Conservation (phyloP, 169 alveolate genomes). For the Eimeria zaria region DNA sequence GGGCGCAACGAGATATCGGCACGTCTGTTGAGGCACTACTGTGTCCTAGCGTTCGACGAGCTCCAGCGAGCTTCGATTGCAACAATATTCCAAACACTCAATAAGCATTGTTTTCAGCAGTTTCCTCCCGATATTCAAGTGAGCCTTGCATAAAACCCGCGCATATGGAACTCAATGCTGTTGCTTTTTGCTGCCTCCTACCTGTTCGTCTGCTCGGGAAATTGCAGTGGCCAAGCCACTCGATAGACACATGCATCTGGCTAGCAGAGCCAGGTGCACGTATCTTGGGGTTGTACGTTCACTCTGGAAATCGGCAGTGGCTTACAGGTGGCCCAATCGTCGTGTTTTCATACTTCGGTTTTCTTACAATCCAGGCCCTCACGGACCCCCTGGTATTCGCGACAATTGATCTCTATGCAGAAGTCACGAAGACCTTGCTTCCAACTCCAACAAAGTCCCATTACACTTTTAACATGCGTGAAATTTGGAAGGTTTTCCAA, state of each 20-base stretch:
- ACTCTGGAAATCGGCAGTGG: background rate
- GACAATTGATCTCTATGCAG: conserved; percentile 92
- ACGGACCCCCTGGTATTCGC: conserved; percentile 90
- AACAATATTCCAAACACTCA: conserved; percentile 92
- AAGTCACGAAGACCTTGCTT: conserved; percentile 91
- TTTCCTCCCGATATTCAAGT: conserved; percentile 89
- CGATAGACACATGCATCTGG: background rate
- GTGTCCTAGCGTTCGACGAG: conserved; percentile 93
- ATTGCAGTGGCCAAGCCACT: background rate
- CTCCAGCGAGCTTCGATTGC: conserved; percentile 92
- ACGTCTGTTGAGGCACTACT: conserved; percentile 95
- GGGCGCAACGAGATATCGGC: conserved; percentile 95
- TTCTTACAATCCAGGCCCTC: conserved; percentile 49
- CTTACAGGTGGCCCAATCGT: too few species aligned
- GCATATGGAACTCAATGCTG: background rate
- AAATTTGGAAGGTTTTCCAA: conserved; percentile 96
- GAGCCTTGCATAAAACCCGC: background rate
- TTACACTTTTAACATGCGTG: conserved; percentile 97
- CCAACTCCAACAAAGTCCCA: conserved; percentile 98
- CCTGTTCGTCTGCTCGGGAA: background rate
- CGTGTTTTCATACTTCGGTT: background rate
- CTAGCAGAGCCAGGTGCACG: background rate
- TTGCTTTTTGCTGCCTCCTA: background rate
- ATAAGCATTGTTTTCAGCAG: conserved; percentile 90
- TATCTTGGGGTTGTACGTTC: background rate